phyloP scores from a whole-genome alignment of 2,329 filamentous ascomycete species.

The Neurospora crassa region DNA sequence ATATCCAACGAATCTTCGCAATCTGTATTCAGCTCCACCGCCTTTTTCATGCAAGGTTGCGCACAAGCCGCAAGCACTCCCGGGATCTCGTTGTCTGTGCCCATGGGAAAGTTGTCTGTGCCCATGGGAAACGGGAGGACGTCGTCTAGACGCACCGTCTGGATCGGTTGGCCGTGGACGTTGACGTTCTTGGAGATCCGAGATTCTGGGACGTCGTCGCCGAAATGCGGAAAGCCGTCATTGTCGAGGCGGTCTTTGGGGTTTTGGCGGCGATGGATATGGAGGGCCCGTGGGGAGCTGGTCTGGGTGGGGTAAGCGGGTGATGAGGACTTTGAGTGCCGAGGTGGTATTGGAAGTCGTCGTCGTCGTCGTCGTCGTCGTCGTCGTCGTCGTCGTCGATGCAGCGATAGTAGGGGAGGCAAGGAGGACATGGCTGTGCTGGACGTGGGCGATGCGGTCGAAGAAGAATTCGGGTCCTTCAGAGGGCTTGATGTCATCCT shows the following conservation, averaged over 20 bases:
- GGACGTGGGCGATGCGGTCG: constrained; percentile 17
- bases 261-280: neutral
- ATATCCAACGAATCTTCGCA: neutral
- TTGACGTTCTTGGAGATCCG: neutral
- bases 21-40: neutral
- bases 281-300: neutral
- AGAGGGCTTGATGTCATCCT: neutral
- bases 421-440: neutral
- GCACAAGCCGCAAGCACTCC: neutral
- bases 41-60: neutral
- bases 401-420: neutral
- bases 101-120: neutral
- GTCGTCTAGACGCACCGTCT: neutral
- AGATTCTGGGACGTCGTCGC: neutral
- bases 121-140: neutral
- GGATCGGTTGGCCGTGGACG: neutral
- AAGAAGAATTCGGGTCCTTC: constrained; percentile 45
- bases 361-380: no score
- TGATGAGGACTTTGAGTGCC: neutral
- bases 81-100: neutral
- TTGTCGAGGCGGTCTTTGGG: neutral
- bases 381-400: neutral
- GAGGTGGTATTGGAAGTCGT: neutral
- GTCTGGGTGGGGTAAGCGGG: neutral
- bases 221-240: neutral